Percentiles rank a stretch among this genome's conserved stretches.
Conservation (phyloP, 768 basidiomycete genomes). For the Butyriboletus loyo region DNA sequence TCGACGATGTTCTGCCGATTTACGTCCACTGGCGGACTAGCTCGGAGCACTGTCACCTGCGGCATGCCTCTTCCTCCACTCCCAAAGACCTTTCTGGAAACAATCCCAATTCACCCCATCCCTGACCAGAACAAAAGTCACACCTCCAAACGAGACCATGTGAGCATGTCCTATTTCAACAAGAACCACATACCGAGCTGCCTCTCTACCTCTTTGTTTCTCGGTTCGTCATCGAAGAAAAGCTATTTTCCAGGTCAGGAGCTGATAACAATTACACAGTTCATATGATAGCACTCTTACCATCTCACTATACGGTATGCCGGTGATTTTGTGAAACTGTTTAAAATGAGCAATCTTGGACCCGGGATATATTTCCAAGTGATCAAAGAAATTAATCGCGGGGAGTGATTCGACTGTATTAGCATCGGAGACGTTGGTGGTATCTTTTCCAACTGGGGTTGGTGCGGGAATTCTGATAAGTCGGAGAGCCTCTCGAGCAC, state of each 20-base stretch:
- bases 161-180: neutral
- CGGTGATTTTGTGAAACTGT: slow-evolving; percentile 66
- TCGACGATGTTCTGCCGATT: neutral
- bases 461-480: slow-evolving; percentile 52
- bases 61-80: slow-evolving; percentile 60
- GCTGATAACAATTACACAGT: neutral
- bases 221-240: slow-evolving; percentile 70
- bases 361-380: slow-evolving; percentile 74
- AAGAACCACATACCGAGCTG: slow-evolving; percentile 41
- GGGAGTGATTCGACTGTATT: slow-evolving; percentile 32
- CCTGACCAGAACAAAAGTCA: slow-evolving; percentile 75
- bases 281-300: slow-evolving; percentile 33
- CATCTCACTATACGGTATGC: slow-evolving; percentile 80
- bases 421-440: neutral
- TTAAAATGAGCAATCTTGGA: slow-evolving; percentile 84
- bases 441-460: slow-evolving; percentile 32
- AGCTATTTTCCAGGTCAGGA: slow-evolving; percentile 34
- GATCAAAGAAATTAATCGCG: slow-evolving; percentile 64
- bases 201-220: slow-evolving; percentile 50
- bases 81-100: slow-evolving; percentile 67
- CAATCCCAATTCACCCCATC: slow-evolving; percentile 56
- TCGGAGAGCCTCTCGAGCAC: slow-evolving; percentile 73
- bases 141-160: slow-evolving; percentile 46
- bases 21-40: slow-evolving; percentile 4
- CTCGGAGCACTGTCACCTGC: slow-evolving; percentile 5